These are phyloP conservation scores for Xylaria digitata DNA, from an alignment of 2,329 filamentous ascomycete genomes.

Conservation along the genomic window DNA sequence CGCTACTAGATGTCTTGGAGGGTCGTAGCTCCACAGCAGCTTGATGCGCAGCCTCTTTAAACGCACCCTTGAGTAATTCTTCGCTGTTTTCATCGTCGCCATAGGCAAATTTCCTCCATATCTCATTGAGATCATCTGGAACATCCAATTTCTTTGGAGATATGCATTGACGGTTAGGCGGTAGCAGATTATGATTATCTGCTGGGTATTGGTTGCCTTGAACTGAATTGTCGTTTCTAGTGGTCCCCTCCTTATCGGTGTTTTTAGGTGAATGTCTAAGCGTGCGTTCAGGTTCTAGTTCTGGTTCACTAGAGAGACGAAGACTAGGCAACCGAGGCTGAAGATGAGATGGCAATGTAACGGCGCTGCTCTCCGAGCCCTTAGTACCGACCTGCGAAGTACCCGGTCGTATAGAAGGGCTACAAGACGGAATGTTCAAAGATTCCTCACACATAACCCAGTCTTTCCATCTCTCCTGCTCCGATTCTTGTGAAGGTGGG, in stretches of 20 bases:
- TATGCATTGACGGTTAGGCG: conserved; percentile 13
- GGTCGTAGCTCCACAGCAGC: conserved; percentile 45
- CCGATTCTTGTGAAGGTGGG: conserved; percentile 40
- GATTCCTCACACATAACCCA: conserved; percentile 33
- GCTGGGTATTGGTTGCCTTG: neutral
- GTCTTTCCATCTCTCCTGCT: conserved; percentile 42
- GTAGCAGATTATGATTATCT: neutral
- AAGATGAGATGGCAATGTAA: conserved; percentile 43
- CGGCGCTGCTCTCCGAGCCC: conserved; percentile 22
- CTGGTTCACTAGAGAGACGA: conserved; percentile 39
- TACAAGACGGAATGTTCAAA: conserved; percentile 15
- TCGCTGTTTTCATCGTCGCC: conserved; percentile 42
- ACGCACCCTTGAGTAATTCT: conserved; percentile 40
- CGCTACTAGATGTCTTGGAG: conserved; percentile 38
- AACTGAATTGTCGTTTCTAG: neutral
- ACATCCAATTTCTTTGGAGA: conserved; percentile 5
- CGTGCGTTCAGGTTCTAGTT: neutral
- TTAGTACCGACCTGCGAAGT: conserved; percentile 1
- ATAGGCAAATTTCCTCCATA: conserved; percentile 49
- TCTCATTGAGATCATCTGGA: conserved; percentile 35
- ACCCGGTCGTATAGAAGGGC: conserved; percentile 13
- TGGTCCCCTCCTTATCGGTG: neutral
- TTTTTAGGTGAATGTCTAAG: neutral
- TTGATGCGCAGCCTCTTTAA: conserved; percentile 45
- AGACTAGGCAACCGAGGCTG: conserved; percentile 40